phyloP scores from a whole-genome alignment of 192 early-diverging fungal genomes.

The Linnemannia schmuckeri region DNA sequence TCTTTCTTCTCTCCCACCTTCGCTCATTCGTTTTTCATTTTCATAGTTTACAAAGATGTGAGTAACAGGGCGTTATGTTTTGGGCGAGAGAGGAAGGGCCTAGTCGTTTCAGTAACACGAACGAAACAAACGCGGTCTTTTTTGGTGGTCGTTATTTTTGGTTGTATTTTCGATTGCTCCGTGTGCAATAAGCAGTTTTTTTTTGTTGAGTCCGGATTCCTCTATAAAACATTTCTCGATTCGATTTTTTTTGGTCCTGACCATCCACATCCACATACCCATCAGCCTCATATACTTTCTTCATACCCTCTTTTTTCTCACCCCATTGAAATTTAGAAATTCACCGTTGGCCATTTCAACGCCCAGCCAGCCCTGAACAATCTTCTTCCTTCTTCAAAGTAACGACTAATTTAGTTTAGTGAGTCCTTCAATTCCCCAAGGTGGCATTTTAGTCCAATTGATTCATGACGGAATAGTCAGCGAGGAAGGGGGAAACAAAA shows the following conservation, averaged over 20 bases:
- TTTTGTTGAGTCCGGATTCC: background rate
- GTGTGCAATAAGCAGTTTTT: slow-evolving; percentile 10
- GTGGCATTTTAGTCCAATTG: background rate
- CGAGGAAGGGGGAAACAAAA: background rate
- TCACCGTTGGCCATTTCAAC: background rate
- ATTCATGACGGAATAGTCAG: background rate
- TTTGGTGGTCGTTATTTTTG: background rate
- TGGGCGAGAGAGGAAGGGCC: background rate
- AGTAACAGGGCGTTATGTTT: slow-evolving; percentile 7
- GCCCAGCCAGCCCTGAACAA: too few relatives aligned
- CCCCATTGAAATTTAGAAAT: background rate
- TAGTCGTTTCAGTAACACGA: background rate
- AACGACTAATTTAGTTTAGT: too few relatives aligned
- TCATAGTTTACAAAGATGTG: background rate
- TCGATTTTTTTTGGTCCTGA: background rate
- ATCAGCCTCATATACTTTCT: background rate
- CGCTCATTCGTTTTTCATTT: background rate
- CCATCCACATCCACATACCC: background rate
- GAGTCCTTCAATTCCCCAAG: too few relatives aligned
- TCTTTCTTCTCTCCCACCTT: background rate
- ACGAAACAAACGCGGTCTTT: slow-evolving; percentile 11
- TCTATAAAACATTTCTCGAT: background rate
- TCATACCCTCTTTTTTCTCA: background rate
- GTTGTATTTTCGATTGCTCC: slow-evolving; percentile 12
- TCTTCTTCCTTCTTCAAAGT: too few relatives aligned